Evolutionary conservation across 306 rosid species (phyloP).

Genomic region (Trifolium dubium): DNA sequence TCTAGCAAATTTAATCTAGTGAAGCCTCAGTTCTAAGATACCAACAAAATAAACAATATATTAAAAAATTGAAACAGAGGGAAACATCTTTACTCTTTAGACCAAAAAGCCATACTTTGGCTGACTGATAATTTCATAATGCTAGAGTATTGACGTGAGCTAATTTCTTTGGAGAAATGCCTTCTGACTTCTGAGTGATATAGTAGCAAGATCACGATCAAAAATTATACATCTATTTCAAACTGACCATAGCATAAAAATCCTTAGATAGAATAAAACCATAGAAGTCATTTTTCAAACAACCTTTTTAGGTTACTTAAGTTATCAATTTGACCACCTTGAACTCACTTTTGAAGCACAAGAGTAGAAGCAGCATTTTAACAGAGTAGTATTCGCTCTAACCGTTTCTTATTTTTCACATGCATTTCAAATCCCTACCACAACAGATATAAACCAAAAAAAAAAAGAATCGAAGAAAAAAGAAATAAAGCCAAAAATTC

Average conservation of each 20-base stretch:
- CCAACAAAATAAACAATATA: conserved; percentile 4
- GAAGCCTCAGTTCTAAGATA: conserved; percentile 24
- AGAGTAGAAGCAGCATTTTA: neutral
- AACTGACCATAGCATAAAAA: neutral
- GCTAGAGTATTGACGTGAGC: neutral
- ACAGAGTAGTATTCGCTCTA: neutral
- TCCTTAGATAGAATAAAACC: neutral
- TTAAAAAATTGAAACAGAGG: conserved; percentile 3
- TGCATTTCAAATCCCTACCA: neutral
- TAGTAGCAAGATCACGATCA: neutral
- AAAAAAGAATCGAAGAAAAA: conserved; percentile 14
- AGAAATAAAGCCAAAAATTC: conserved; percentile 30
- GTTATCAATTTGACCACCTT: neutral
- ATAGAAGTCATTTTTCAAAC: neutral
- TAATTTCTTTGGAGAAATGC: conserved; percentile 16
- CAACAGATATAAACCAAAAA: neutral
- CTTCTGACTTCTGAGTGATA: neutral
- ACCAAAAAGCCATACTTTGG: neutral
- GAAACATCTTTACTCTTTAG: conserved; percentile 5
- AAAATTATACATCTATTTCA: neutral
- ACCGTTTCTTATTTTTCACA: conserved; percentile 20
- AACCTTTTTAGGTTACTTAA: neutral
- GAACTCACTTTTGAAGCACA: conserved; percentile 2
- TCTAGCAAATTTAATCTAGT: neutral
- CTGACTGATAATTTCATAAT: conserved; percentile 7